These are phyloP conservation scores for Solanum virginianum DNA, from an alignment of 257 asterid genomes.

Conservation along the genomic window DNA sequence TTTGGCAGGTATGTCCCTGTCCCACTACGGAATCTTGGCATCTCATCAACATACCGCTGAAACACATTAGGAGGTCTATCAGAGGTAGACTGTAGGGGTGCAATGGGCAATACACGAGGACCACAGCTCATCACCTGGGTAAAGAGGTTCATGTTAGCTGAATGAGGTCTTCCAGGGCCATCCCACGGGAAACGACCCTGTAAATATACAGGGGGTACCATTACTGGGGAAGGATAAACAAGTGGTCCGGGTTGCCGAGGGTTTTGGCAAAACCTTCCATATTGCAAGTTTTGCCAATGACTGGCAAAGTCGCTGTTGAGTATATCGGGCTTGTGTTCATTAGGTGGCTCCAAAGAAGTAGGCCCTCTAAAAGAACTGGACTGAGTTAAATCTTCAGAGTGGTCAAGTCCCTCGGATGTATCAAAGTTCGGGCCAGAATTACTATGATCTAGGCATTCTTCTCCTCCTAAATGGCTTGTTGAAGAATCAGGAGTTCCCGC, in stretches of 20 bases:
- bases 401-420: constrained; percentile 34
- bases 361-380: constrained; percentile 35
- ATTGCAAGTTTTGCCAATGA: constrained; percentile 84
- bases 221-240: constrained; percentile 53
- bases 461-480: constrained; percentile 39
- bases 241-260: constrained; percentile 42
- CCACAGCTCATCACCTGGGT: constrained; percentile 68
- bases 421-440: constrained; percentile 36
- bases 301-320: constrained; percentile 83
- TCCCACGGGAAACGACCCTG: constrained; percentile 78
- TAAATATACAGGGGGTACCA: constrained; percentile 76
- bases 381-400: constrained; percentile 37
- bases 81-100: constrained; percentile 61
- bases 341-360: constrained; percentile 32
- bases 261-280: constrained; percentile 87
- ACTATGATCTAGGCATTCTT: constrained; percentile 29
- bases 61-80: constrained; percentile 51
- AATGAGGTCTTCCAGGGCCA: constrained; percentile 63
- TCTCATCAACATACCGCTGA: constrained; percentile 56
- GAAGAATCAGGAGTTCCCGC: constrained; percentile 48
- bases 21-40: constrained; percentile 85
- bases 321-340: constrained; percentile 57
- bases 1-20: constrained; percentile 97
- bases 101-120: constrained; percentile 50
- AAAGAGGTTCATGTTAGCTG: constrained; percentile 46